Evolutionary conservation across 306 rosid genomes (phyloP).

Genomic region (Prunus salicina): DNA sequence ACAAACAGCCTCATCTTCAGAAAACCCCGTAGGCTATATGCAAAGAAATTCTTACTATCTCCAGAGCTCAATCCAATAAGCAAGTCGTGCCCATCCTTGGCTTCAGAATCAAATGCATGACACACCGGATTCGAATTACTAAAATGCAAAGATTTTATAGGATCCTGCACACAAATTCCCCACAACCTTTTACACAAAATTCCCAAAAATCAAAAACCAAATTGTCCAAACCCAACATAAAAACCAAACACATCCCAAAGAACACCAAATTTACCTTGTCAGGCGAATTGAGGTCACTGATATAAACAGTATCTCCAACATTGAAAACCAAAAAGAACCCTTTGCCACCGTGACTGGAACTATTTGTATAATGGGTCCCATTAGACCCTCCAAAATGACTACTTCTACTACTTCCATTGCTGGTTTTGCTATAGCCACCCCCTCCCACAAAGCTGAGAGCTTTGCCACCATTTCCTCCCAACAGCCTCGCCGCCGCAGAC

Average conservation of each 20-base stretch:
- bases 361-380: slow-evolving; percentile 40
- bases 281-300: slow-evolving; percentile 89
- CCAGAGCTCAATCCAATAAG: slow-evolving; percentile 87
- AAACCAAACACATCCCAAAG: slow-evolving; percentile 3
- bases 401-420: slow-evolving; percentile 56
- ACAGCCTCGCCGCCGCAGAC: slow-evolving; percentile 81
- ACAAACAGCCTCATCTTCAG: background rate
- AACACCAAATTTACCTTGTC: slow-evolving; percentile 64
- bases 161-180: slow-evolving; percentile 55
- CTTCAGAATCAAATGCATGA: slow-evolving; percentile 85
- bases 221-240: slow-evolving; percentile 22
- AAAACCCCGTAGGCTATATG: slow-evolving; percentile 22
- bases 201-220: slow-evolving; percentile 24
- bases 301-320: slow-evolving; percentile 88
- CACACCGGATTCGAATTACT: slow-evolving; percentile 86
- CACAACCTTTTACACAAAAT: background rate
- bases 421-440: slow-evolving; percentile 66
- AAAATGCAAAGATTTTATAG: slow-evolving; percentile 89
- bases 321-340: slow-evolving; percentile 84
- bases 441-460: slow-evolving; percentile 89
- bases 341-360: slow-evolving; percentile 73
- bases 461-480: slow-evolving; percentile 83
- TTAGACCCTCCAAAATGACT: slow-evolving; percentile 20
- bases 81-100: slow-evolving; percentile 98
- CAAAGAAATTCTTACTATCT: slow-evolving; percentile 55